A percentile compares a stretch with the other conserved stretches of the same genome.
phyloP scores from a whole-genome alignment of 2,329 filamentous ascomycete species.

The Curvularia sp. region DNA sequence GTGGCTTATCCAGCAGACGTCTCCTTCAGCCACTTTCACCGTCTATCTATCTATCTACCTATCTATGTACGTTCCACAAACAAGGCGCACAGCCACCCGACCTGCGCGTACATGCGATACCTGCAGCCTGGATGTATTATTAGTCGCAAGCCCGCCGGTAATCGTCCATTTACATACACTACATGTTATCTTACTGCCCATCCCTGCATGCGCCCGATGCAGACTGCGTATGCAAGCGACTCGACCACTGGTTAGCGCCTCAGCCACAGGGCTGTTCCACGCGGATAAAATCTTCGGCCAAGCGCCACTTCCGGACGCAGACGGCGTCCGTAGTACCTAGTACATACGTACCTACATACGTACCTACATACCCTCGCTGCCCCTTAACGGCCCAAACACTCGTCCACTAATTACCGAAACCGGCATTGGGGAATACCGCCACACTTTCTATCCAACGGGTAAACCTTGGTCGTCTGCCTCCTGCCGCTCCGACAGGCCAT shows the following conservation, averaged over 20 bases:
- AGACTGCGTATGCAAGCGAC: slow-evolving; percentile 12
- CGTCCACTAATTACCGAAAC: slow-evolving; percentile 9
- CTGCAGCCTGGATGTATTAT: background rate
- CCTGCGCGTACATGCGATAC: background rate
- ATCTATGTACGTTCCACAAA: no score
- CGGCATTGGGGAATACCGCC: slow-evolving; percentile 10
- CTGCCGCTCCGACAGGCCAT: background rate
- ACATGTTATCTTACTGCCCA: background rate
- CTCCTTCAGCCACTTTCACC: background rate
- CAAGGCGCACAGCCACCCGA: no score
- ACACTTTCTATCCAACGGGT: background rate
- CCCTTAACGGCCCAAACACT: background rate
- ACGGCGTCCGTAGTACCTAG: slow-evolving; percentile 1
- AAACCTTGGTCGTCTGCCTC: background rate
- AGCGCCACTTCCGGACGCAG: slow-evolving; percentile 1
- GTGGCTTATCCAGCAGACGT: background rate
- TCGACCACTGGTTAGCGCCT: background rate
- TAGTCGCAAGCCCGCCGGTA: slow-evolving; percentile 12
- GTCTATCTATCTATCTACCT: no score
- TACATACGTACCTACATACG: no score
- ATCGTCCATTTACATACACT: background rate
- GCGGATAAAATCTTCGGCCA: background rate
- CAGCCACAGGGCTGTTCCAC: background rate
- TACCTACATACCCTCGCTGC: background rate
- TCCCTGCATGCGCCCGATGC: slow-evolving; percentile 17